Conservation (phyloP, 2,329 filamentous ascomycete genomes). For the Penicillium sp. region DNA sequence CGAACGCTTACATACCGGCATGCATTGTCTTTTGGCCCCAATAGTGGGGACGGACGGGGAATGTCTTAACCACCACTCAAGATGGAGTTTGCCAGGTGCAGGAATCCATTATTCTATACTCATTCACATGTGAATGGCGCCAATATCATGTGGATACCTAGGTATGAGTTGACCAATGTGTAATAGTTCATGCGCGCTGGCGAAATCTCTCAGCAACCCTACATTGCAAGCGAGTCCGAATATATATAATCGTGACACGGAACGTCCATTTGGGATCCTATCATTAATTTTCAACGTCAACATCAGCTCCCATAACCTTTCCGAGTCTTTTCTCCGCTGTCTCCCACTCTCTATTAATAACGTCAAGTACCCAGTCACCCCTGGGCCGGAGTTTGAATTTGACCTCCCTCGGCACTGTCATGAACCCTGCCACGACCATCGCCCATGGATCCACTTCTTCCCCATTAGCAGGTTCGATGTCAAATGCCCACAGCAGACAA, state of each 20-base stretch:
- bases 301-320: slow-evolving; percentile 14
- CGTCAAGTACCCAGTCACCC: slow-evolving; percentile 14
- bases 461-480: slow-evolving; percentile 14
- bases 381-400: slow-evolving; percentile 20
- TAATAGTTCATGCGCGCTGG: neutral
- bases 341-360: slow-evolving; percentile 19
- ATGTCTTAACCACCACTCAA: too few relatives aligned
- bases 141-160: neutral
- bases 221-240: neutral
- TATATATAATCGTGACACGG: neutral
- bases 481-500: slow-evolving; percentile 24
- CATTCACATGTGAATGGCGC: too few relatives aligned
- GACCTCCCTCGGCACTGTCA: slow-evolving; percentile 21
- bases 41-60: too few relatives aligned
- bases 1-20: too few relatives aligned
- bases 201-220: neutral
- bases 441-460: slow-evolving; percentile 20
- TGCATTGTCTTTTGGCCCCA: too few relatives aligned
- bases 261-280: neutral
- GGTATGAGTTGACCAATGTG: neutral
- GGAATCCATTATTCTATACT: too few relatives aligned
- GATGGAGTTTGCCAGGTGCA: too few relatives aligned
- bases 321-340: slow-evolving; percentile 15
- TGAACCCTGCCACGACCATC: slow-evolving; percentile 25
- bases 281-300: slow-evolving; percentile 16